Evolutionary conservation across 2,329 filamentous ascomycete species (phyloP).

Genomic region (Fusarium sororula): DNA sequence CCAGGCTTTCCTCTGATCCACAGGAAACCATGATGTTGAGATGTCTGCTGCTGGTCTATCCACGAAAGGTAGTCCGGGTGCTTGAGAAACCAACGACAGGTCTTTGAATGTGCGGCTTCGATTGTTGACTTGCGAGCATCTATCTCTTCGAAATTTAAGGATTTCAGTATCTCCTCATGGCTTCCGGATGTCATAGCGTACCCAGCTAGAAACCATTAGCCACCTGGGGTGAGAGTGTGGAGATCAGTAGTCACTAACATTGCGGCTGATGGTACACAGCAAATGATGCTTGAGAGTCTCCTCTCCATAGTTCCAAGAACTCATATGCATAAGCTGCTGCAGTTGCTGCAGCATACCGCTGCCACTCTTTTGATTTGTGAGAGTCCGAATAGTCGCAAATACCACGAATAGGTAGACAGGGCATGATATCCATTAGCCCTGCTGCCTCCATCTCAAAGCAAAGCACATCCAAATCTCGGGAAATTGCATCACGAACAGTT

Average conservation of each 20-base stretch:
- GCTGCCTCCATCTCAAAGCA: background rate
- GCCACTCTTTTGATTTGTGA: background rate
- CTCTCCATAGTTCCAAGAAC: rapidly evolving
- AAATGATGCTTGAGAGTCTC: rapidly evolving
- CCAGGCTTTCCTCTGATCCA: slow-evolving; percentile 60
- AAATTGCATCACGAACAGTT: rapidly evolving
- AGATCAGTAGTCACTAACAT: too few relatives aligned
- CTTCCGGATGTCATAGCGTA: too few relatives aligned
- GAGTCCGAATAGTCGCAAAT: background rate
- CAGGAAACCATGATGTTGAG: slow-evolving; percentile 46
- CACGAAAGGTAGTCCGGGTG: slow-evolving; percentile 7
- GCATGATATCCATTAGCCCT: background rate
- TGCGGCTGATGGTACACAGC: too few relatives aligned
- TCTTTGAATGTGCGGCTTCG: slow-evolving; percentile 45
- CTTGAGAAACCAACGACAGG: slow-evolving; percentile 29
- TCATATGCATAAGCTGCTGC: background rate
- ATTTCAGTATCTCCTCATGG: slow-evolving; percentile 34
- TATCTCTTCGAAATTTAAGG: slow-evolving; percentile 51
- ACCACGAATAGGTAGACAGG: background rate
- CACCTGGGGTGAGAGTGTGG: too few relatives aligned
- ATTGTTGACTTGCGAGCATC: slow-evolving; percentile 50
- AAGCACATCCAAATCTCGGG: background rate
- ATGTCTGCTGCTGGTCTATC: background rate
- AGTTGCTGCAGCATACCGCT: background rate
- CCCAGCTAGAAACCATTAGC: too few relatives aligned